These are phyloP conservation scores for Nepenthes alata DNA, from an alignment of 179 eudicot species.

Conservation along the genomic window DNA sequence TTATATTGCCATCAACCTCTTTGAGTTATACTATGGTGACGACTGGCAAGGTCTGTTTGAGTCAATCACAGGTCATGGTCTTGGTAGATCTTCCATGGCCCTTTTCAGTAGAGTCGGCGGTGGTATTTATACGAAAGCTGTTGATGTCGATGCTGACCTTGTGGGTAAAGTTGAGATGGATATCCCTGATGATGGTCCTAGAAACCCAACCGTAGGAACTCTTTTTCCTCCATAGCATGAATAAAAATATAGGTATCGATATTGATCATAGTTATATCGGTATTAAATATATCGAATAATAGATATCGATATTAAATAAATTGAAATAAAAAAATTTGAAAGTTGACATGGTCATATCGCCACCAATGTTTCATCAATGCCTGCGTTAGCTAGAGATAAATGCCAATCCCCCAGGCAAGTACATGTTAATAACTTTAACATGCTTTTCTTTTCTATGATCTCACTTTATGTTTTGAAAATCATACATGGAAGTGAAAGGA, in stretches of 20 bases:
- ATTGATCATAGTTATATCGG: too few species aligned
- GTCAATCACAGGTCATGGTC: constrained; percentile 91
- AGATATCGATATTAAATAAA: too few species aligned
- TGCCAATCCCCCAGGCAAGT: neutral
- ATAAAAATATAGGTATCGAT: too few species aligned
- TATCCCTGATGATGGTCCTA: constrained; percentile 93
- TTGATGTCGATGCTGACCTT: constrained; percentile 96
- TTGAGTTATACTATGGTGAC: constrained; percentile 86
- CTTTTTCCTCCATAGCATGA: too few species aligned
- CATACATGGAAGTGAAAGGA: too few species aligned
- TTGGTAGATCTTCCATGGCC: constrained; percentile 96
- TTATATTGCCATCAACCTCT: constrained; percentile 60
- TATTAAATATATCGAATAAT: too few species aligned
- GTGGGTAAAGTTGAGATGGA: constrained; percentile 87
- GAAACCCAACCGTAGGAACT: constrained; percentile 79
- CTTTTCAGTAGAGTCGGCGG: constrained; percentile 95
- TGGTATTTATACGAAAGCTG: constrained; percentile 92
- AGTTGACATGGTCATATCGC: too few species aligned
- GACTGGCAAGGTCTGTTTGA: constrained; percentile 96
- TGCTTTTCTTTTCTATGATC: too few species aligned
- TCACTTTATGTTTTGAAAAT: too few species aligned
- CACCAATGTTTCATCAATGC: neutral
- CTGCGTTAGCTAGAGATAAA: neutral
- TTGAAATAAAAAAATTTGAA: neutral
- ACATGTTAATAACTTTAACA: too few species aligned